Evolutionary conservation across 768 basidiomycete genomes (phyloP).

Genomic region (Psilocybe sp.): DNA sequence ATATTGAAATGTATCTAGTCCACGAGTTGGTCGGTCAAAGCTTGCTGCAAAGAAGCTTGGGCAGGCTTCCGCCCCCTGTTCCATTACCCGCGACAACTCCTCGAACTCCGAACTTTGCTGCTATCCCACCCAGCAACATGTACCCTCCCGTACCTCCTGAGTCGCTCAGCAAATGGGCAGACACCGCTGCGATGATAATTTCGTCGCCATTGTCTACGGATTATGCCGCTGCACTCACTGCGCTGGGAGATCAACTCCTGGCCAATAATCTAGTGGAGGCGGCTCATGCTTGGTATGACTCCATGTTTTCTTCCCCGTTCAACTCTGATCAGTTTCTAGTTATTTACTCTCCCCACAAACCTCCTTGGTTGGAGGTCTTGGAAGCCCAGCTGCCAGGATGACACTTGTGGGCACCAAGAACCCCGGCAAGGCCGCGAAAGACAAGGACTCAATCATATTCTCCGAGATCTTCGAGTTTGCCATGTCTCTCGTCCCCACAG

Average conservation of each 20-base stretch:
- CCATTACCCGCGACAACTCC: conserved; percentile 45
- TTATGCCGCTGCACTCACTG: conserved; percentile 70
- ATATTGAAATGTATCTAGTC: conserved; percentile 39
- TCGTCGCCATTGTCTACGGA: conserved; percentile 68
- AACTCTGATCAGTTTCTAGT: conserved; percentile 36
- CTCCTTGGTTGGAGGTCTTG: conserved; percentile 68
- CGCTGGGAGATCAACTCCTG: conserved; percentile 80
- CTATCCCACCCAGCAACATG: conserved; percentile 27
- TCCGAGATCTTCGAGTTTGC: conserved; percentile 94
- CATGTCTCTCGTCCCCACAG: conserved; percentile 62
- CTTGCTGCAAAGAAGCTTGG: conserved; percentile 39
- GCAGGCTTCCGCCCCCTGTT: conserved; percentile 36
- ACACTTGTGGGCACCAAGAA: conserved; percentile 70
- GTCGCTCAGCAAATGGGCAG: conserved; percentile 76
- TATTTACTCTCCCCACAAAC: conserved; percentile 87
- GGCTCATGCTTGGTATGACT: conserved; percentile 84
- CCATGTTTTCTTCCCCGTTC: neutral
- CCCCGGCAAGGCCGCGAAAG: conserved; percentile 57
- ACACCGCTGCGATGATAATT: conserved; percentile 81
- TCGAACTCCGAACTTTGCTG: conserved; percentile 59
- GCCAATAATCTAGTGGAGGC: conserved; percentile 76
- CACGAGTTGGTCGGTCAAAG: conserved; percentile 70
- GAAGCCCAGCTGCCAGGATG: conserved; percentile 63
- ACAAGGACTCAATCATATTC: conserved; percentile 76
- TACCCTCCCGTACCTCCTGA: conserved; percentile 53